A percentile compares a stretch with the other conserved stretches of the same genome.
Conservation (phyloP, 352 stramenopile species). For the Aphanomyces invadans region DNA sequence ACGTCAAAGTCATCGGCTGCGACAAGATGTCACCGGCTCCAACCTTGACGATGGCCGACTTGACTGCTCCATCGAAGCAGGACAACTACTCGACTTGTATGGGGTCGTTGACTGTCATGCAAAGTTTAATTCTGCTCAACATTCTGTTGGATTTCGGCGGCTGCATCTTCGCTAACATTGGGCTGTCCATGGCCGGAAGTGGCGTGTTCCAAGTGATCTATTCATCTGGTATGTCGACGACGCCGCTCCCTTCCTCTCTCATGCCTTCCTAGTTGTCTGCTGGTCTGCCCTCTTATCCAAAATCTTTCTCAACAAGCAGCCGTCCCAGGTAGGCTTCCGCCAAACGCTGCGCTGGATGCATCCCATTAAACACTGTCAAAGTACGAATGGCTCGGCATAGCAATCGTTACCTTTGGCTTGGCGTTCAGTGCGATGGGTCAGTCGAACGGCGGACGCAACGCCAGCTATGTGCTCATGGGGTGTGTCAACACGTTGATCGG, state of each 20-base stretch:
- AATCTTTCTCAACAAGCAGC: conserved; percentile 63
- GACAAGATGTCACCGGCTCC: not conserved
- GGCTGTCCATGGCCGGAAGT: conserved; percentile 70
- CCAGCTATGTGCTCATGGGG: conserved; percentile 71
- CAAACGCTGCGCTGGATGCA: too few relatives aligned
- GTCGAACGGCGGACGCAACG: conserved; percentile 50
- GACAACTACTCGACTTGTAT: not conserved
- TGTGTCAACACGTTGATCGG: conserved; percentile 76
- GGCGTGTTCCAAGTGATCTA: conserved; percentile 55
- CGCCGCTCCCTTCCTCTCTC: not conserved
- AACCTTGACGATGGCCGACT: not conserved
- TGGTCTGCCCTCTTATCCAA: conserved; percentile 78
- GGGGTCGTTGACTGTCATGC: conserved; percentile 21
- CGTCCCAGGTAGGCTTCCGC: conserved; percentile 38
- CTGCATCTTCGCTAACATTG: conserved; percentile 80
- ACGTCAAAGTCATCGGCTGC: not conserved
- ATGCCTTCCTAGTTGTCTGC: conserved; percentile 79
- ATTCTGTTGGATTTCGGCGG: conserved; percentile 74
- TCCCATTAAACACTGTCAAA: too few relatives aligned
- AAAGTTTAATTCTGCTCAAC: conserved; percentile 35
- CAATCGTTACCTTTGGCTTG: conserved; percentile 72
- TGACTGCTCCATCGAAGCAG: not conserved
- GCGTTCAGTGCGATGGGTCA: conserved; percentile 72
- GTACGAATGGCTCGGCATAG: conserved; percentile 76
- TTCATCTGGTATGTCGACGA: not conserved